Evolutionary conservation across 164 flowering plant species (phyloP).

Genomic region (Warburgia ugandensis): DNA sequence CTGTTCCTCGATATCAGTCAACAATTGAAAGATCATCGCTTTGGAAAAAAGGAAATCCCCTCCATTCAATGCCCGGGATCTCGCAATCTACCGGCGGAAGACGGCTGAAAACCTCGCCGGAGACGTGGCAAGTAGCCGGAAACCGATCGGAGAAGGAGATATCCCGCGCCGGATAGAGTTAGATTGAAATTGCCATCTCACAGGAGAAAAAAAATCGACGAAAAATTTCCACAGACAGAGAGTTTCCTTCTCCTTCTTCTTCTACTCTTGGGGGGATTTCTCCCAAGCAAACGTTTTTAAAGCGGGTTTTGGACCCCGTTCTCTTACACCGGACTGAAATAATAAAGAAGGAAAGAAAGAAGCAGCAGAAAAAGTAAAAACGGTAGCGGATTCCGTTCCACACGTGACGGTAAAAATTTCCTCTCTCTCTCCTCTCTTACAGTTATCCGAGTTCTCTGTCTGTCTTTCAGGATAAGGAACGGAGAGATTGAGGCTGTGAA

Average conservation of each 20-base stretch:
- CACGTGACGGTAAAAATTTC: too few relatives aligned
- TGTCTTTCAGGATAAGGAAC: too few relatives aligned
- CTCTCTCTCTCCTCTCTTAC: too few relatives aligned
- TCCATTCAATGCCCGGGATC: constrained; percentile 3
- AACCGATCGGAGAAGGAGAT: constrained; percentile 3
- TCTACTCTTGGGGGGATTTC: too few relatives aligned
- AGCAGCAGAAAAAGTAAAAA: too few relatives aligned
- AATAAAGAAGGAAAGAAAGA: too few relatives aligned
- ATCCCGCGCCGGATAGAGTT: constrained; percentile 6
- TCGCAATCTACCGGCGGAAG: neutral
- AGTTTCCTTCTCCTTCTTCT: too few relatives aligned
- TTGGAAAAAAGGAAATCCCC: constrained; percentile 4
- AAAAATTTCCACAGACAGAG: neutral
- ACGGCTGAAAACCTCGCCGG: constrained; percentile 1
- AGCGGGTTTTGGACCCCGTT: neutral
- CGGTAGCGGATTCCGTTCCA: too few relatives aligned
- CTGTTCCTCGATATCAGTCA: neutral
- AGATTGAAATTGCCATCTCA: neutral
- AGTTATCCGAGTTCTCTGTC: too few relatives aligned
- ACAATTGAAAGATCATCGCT: constrained; percentile 3
- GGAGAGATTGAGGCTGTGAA: too few relatives aligned
- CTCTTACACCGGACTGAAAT: too few relatives aligned
- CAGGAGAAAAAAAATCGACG: neutral
- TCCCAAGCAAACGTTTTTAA: neutral
- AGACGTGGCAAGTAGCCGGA: neutral